phyloP scores from a whole-genome alignment of 2,329 filamentous ascomycete genomes.

The Colletotrichum abscissum region DNA sequence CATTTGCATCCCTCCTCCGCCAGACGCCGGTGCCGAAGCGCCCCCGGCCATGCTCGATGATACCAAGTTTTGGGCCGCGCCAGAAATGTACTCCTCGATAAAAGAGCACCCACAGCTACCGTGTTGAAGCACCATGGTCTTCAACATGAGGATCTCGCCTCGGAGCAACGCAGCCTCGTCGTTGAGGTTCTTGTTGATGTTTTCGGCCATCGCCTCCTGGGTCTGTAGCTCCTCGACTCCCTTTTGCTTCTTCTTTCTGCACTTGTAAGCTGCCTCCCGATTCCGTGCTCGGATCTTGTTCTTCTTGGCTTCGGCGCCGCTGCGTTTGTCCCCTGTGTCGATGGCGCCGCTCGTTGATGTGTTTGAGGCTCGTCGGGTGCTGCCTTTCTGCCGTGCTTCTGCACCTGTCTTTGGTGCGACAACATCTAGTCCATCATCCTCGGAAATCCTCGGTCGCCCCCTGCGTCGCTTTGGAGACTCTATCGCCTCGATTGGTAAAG shows the following conservation, averaged over 20 bases:
- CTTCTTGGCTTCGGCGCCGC: conserved; percentile 23
- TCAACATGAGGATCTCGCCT: conserved; percentile 33
- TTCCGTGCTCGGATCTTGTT: conserved; percentile 33
- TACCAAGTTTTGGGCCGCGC: conserved; percentile 25
- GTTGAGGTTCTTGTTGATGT: conserved; percentile 29
- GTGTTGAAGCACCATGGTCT: conserved; percentile 34
- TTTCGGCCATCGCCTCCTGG: conserved; percentile 36
- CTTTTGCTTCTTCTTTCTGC: conserved; percentile 35
- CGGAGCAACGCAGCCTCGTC: conserved; percentile 23
- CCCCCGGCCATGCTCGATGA: conserved; percentile 8
- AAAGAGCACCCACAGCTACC: conserved; percentile 31
- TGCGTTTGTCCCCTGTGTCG: background rate
- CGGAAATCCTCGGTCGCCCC: conserved; percentile 21
- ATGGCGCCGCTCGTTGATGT: conserved; percentile 18
- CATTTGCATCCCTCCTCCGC: background rate
- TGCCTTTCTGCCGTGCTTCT: background rate
- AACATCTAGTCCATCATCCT: background rate
- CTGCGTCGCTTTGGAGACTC: background rate
- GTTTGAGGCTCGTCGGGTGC: conserved; percentile 12
- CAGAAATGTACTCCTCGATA: conserved; percentile 35
- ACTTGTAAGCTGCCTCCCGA: conserved; percentile 36
- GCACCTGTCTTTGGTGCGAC: background rate
- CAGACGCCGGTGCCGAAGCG: background rate
- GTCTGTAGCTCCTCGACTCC: conserved; percentile 33
- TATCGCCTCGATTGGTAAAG: background rate